phyloP scores from a whole-genome alignment of 768 basidiomycete genomes.

The Pulveroboletus ravenelii region DNA sequence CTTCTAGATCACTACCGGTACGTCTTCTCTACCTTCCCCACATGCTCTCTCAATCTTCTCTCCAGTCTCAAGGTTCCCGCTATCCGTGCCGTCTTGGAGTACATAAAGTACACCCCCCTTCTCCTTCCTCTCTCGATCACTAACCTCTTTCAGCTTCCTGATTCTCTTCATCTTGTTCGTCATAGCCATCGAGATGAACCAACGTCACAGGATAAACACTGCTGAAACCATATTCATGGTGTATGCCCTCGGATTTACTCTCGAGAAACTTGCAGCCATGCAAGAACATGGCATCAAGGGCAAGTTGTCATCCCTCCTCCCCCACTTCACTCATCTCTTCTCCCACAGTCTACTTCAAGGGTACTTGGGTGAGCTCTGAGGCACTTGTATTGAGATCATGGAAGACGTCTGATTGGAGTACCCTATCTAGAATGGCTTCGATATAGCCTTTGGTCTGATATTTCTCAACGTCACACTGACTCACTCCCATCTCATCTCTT shows the following conservation, averaged over 20 bases:
- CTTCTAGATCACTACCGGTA: constrained; percentile 94
- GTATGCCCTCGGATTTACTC: constrained; percentile 74
- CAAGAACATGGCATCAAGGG: constrained; percentile 93
- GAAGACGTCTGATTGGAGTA: constrained; percentile 14
- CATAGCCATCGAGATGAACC: constrained; percentile 71
- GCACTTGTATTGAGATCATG: constrained; percentile 7
- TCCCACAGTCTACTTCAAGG: constrained; percentile 69
- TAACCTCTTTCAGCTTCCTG: constrained; percentile 49
- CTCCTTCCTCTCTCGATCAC: neutral
- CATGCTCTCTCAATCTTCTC: neutral
- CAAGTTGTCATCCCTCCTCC: constrained; percentile 21
- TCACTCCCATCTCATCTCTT: constrained; percentile 1
- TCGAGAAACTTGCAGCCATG: constrained; percentile 93
- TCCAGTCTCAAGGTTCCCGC: constrained; percentile 86
- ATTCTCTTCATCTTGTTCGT: constrained; percentile 77
- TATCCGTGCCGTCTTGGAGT: constrained; percentile 86
- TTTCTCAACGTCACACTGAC: neutral
- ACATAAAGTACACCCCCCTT: constrained; percentile 56
- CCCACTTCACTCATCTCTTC: constrained; percentile 9
- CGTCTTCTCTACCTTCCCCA: constrained; percentile 11
- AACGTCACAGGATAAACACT: constrained; percentile 54
- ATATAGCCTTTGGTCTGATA: constrained; percentile 75
- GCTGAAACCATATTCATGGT: constrained; percentile 75
- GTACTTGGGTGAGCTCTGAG: constrained; percentile 62
- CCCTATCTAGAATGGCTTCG: constrained; percentile 75